Evolutionary conservation across 2,329 filamentous ascomycete genomes (phyloP).

Genomic region (Hymenoscyphus occultus): DNA sequence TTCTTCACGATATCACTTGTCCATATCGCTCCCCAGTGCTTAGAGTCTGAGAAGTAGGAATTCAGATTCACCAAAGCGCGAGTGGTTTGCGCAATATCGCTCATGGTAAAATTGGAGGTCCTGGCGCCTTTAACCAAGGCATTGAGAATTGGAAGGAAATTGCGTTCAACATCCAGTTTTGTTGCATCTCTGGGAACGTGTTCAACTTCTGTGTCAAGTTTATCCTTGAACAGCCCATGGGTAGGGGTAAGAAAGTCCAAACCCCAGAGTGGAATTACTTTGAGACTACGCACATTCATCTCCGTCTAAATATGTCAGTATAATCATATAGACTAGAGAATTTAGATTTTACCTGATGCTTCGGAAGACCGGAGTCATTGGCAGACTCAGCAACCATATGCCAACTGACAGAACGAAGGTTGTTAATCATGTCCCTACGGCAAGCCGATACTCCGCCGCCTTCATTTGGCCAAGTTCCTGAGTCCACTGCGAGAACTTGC

Average conservation of each 20-base stretch:
- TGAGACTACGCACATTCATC: slow-evolving; percentile 45
- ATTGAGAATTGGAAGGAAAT: slow-evolving; percentile 51
- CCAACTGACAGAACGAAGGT: slow-evolving; percentile 16
- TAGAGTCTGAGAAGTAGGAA: slow-evolving; percentile 38
- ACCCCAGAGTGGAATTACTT: slow-evolving; percentile 47
- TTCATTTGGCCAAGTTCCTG: slow-evolving; percentile 35
- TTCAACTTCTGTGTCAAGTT: slow-evolving; percentile 46
- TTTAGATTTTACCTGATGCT: slow-evolving; percentile 11
- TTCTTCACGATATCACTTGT: slow-evolving; percentile 44
- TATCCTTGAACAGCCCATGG: slow-evolving; percentile 46
- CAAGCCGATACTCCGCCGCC: slow-evolving; percentile 43
- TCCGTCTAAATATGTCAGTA: slow-evolving; percentile 39
- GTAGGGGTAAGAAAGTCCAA: slow-evolving; percentile 46
- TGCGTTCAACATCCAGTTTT: slow-evolving; percentile 47
- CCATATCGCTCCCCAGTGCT: slow-evolving; percentile 46
- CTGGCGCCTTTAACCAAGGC: slow-evolving; percentile 48
- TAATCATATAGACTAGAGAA: not conserved
- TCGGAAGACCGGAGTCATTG: slow-evolving; percentile 14
- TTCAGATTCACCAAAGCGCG: slow-evolving; percentile 22
- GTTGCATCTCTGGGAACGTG: slow-evolving; percentile 42
- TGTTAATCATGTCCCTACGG: slow-evolving; percentile 17
- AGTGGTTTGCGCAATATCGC: slow-evolving; percentile 41
- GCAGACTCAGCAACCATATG: slow-evolving; percentile 16
- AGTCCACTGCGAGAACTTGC: slow-evolving; percentile 42
- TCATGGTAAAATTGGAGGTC: slow-evolving; percentile 44